Conservation (phyloP, 305 asterid genomes). For the Petunia hybrid region DNA sequence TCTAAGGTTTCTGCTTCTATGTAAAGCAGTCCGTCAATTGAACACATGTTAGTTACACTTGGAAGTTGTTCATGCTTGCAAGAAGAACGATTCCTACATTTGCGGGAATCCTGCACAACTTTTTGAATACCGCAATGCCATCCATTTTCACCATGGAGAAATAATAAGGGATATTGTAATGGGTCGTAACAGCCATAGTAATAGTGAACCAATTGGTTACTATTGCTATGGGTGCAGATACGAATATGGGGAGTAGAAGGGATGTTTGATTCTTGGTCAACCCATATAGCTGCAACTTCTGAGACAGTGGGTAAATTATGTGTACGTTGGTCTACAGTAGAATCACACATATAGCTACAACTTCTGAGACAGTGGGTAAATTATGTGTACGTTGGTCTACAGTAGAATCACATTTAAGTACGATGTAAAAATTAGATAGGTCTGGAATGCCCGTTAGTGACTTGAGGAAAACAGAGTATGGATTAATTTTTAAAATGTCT, state of each 20-base stretch:
- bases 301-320: background rate
- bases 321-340: constrained; percentile 3
- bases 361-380: too few species aligned
- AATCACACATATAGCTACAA: too few species aligned
- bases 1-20: background rate
- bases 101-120: background rate
- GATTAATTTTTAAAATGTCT: background rate
- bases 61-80: background rate
- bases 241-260: background rate
- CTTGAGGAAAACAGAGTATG: background rate
- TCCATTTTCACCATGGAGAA: background rate
- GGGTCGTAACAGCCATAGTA: constrained; percentile 22
- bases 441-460: too few species aligned
- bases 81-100: background rate
- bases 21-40: background rate
- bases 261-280: background rate
- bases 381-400: too few species aligned
- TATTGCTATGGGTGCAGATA: background rate
- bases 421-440: background rate
- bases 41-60: background rate
- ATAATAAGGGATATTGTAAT: background rate
- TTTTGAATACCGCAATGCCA: constrained; percentile 23
- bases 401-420: too few species aligned
- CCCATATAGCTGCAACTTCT: constrained; percentile 15
- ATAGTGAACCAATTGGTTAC: background rate